Percentiles rank a stretch among this genome's conserved stretches.
Conservation (phyloP, 148 eudicot genomes). For the Nepenthes gracilis region DNA sequence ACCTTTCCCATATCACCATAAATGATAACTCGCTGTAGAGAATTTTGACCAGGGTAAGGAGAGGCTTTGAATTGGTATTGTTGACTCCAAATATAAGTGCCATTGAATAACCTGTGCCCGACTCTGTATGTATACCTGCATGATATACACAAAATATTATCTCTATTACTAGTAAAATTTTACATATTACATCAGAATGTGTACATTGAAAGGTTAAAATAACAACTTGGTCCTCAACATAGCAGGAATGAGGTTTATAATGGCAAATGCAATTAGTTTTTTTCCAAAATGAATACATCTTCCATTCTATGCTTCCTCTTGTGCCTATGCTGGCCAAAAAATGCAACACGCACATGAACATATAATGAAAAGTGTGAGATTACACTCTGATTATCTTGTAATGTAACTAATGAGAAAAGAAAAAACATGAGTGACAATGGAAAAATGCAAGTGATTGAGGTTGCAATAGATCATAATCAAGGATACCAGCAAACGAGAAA, state of each 20-base stretch:
- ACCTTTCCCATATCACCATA: slow-evolving; percentile 96
- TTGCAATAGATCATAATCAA: too few species aligned
- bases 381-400: too few species aligned
- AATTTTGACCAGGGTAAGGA: slow-evolving; percentile 78
- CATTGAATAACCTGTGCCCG: slow-evolving; percentile 50
- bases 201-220: too few species aligned
- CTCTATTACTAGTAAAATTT: neutral
- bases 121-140: slow-evolving; percentile 64
- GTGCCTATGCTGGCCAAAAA: too few species aligned
- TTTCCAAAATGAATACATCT: too few species aligned
- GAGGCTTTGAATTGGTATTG: slow-evolving; percentile 55
- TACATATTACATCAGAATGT: neutral
- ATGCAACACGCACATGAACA: too few species aligned
- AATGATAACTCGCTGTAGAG: slow-evolving; percentile 53
- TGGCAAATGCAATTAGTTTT: neutral
- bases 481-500: too few species aligned
- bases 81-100: slow-evolving; percentile 47
- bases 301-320: too few species aligned
- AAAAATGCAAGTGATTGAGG: too few species aligned
- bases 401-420: too few species aligned
- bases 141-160: neutral
- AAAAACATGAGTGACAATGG: too few species aligned
- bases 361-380: too few species aligned
- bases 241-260: neutral
- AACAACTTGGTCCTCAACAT: neutral